Percentiles rank a stretch among this genome's conserved stretches.
phyloP scores from a whole-genome alignment of 2,329 filamentous ascomycete genomes.

The Zalaria sp. region DNA sequence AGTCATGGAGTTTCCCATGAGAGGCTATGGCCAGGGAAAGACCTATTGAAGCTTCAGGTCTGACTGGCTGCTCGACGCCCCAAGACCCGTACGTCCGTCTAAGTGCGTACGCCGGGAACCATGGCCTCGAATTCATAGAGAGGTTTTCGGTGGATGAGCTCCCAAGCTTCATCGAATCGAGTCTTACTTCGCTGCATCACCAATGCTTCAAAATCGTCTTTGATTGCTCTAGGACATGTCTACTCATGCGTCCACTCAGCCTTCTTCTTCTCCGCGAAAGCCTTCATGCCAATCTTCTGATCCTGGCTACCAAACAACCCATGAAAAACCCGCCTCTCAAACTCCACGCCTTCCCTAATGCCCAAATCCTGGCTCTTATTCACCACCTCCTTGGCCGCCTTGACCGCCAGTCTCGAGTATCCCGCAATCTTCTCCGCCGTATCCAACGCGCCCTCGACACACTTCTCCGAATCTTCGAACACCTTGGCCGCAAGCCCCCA shows the following conservation, averaged over 20 bases:
- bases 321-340: conserved; percentile 87
- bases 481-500: conserved; percentile 83
- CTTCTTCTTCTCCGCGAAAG: conserved; percentile 92
- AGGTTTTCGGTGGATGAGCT: no score
- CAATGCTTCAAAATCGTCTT: no score
- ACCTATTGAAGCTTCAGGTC: no score
- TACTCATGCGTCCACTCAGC: conserved; percentile 54
- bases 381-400: conserved; percentile 93
- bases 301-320: conserved; percentile 84
- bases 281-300: conserved; percentile 93
- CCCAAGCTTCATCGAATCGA: no score
- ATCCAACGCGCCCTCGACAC: conserved; percentile 67
- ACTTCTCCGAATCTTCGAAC: conserved; percentile 65
- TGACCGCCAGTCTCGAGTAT: conserved; percentile 73
- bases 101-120: no score
- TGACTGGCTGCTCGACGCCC: no score
- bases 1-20: no score
- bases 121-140: no score
- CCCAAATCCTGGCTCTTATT: conserved; percentile 94
- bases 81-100: no score
- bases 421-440: conserved; percentile 83
- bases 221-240: no score
- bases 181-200: no score
- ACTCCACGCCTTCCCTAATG: conserved; percentile 83
- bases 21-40: no score